Conservation (phyloP, 108 stramenopile genomes). For the Thalassiosira profunda region DNA sequence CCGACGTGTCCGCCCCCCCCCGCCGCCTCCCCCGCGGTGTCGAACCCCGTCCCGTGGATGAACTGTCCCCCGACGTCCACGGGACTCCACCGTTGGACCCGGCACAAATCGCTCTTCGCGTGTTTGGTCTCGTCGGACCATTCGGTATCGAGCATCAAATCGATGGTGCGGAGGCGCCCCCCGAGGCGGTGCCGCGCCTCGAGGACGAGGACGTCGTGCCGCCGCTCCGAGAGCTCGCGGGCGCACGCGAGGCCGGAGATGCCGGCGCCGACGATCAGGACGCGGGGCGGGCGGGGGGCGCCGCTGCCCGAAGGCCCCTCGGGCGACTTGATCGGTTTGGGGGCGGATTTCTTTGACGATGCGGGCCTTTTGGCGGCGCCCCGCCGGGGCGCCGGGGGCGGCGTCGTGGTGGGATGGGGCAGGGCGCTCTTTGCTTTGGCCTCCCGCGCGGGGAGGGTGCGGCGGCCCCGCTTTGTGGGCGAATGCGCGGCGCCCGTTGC, state of each 20-base stretch:
- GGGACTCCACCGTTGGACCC: slow-evolving; percentile 29
- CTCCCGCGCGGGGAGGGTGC: too few species aligned
- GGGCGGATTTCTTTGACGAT: too few species aligned
- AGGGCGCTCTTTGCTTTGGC: too few species aligned
- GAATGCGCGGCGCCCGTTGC: too few species aligned
- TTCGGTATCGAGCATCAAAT: slow-evolving; percentile 37
- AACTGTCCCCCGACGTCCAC: slow-evolving; percentile 87
- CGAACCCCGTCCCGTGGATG: slow-evolving; percentile 90
- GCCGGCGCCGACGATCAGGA: slow-evolving; percentile 80
- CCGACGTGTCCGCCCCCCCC: slow-evolving; percentile 7
- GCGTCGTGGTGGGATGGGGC: too few species aligned
- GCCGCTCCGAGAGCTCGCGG: slow-evolving; percentile 70
- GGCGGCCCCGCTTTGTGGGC: too few species aligned
- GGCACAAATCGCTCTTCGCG: slow-evolving; percentile 23
- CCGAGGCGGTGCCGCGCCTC: slow-evolving; percentile 75
- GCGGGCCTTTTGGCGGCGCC: too few species aligned
- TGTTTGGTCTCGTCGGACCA: not conserved
- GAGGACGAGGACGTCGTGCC: slow-evolving; percentile 79
- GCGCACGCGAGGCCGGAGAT: slow-evolving; percentile 81
- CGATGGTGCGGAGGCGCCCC: slow-evolving; percentile 61
- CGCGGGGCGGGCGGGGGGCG: slow-evolving; percentile 54
- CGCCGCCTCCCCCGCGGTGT: slow-evolving; percentile 2
- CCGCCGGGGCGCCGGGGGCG: too few species aligned
- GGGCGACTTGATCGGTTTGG: too few species aligned
- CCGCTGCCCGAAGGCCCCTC: too few species aligned